Conservation (phyloP, 2,329 filamentous ascomycete genomes). For the Ilyonectria destructans region DNA sequence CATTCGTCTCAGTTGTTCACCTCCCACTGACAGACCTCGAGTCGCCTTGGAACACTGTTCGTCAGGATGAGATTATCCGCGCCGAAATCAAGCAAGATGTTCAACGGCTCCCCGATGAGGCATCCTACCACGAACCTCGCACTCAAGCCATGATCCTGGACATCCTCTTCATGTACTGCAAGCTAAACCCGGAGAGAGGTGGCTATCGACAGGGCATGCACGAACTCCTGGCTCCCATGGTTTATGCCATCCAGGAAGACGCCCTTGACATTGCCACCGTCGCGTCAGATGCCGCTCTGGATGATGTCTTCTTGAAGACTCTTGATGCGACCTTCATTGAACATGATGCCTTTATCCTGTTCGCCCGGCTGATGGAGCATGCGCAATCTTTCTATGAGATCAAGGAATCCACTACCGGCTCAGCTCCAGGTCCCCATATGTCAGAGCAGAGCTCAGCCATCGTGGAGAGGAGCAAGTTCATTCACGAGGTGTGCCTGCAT, state of each 20-base stretch:
- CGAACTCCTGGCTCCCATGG: slow-evolving; percentile 90
- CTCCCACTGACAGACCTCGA: slow-evolving; percentile 56
- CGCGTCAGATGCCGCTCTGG: slow-evolving; percentile 55
- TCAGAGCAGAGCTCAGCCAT: slow-evolving; percentile 71
- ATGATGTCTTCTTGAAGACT: slow-evolving; percentile 74
- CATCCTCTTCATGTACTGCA: slow-evolving; percentile 95
- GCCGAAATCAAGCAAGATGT: slow-evolving; percentile 96
- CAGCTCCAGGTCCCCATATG: slow-evolving; percentile 41
- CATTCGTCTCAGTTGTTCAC: not conserved
- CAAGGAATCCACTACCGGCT: slow-evolving; percentile 36
- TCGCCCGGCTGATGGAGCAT: slow-evolving; percentile 89
- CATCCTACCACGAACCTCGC: slow-evolving; percentile 86
- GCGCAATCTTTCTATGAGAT: slow-evolving; percentile 92
- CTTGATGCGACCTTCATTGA: slow-evolving; percentile 85
- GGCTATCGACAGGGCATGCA: slow-evolving; percentile 99
- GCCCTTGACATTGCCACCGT: slow-evolving; percentile 72
- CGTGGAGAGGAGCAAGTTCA: slow-evolving; percentile 86
- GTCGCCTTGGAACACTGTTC: slow-evolving; percentile 93
- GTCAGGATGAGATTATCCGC: slow-evolving; percentile 86
- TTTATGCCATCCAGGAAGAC: slow-evolving; percentile 89
- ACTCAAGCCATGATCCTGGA: slow-evolving; percentile 89
- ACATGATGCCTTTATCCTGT: slow-evolving; percentile 91
- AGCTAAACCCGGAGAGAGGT: slow-evolving; percentile 87
- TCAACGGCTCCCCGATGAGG: slow-evolving; percentile 91
- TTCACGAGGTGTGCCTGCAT: slow-evolving; percentile 86